Evolutionary conservation across 2,329 filamentous ascomycete genomes (phyloP), one percentile per base, ranked within the genome.

Genomic region (Metarhizium guizhouense): DNA sequence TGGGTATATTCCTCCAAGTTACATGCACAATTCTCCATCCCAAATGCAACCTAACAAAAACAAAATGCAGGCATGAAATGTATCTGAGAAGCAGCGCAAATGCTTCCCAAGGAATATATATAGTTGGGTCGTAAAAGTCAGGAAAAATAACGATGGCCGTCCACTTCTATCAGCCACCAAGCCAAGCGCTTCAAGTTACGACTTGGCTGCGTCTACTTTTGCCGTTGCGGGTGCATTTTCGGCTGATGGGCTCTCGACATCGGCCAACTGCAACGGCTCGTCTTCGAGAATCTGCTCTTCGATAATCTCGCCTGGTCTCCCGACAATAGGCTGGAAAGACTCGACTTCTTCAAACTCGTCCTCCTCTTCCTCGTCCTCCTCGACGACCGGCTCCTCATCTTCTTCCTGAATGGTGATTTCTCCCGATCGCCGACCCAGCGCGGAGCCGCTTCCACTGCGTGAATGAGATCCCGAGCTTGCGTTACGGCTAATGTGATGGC

Each of bases 351-450:
- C 81, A 16, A 81, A 61, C 3, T 80, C 77, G 34, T 78, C 73
- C 13, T 51, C 56, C 25, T 75, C 74, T 14, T 73, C 72, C 30
- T 72, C 32, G 2, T 34, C 32, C 32, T 34, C 68, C 20, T 69
- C 67, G 29, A 69, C 72, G 7, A 68, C 64, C 4, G 72, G 69
- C 14, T 80, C 78, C 59, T 85, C 83, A 38, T 85, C 82, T 60
- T 82, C 83, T 60, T 86, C 84, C 59, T 84, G 79, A 38, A 87
- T 86, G 42, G 85, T 85, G 54, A 89, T 85, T 70, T 92, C 88
- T 8, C 84, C 85, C 54, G 87, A 91, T 29, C 84, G 74, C 32
- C 88, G 76, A 0, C 86, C 87, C 52, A 85, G 70, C 0, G 79
- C 80, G 29, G 75, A 82, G 3, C 83, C 80, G 62, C 87, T 90